Percentiles rank a stretch among this genome's conserved stretches.
phyloP scores from a whole-genome alignment of 768 basidiomycete genomes.

The Sarcodon aspratus region DNA sequence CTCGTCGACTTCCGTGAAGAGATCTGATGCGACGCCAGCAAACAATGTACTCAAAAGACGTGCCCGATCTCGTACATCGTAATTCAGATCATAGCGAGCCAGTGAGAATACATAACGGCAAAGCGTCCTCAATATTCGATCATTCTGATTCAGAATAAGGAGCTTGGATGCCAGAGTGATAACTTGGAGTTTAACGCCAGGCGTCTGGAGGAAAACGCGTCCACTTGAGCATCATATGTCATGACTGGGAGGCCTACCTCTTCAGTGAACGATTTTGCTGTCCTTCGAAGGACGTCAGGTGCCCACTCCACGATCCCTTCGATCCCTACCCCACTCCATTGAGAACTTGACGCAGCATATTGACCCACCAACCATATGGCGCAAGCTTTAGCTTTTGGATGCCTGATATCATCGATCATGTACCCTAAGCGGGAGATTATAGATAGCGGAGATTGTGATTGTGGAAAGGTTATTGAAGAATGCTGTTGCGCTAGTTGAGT shows the following conservation, averaged over 20 bases:
- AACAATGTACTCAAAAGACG: conserved; percentile 71
- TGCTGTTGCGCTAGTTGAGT: conserved; percentile 34
- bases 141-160: conserved; percentile 50
- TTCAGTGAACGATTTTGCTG: conserved; percentile 55
- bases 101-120: conserved; percentile 68
- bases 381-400: conserved; percentile 75
- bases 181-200: conserved; percentile 71
- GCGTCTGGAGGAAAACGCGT: conserved; percentile 25
- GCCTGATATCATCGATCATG: conserved; percentile 68
- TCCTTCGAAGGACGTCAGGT: conserved; percentile 80
- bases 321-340: conserved; percentile 10
- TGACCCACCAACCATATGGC: conserved; percentile 92
- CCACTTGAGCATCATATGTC: neutral
- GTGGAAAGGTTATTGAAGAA: conserved; percentile 9
- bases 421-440: conserved; percentile 76
- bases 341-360: conserved; percentile 40
- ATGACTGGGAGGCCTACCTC: conserved; percentile 39
- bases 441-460: conserved; percentile 30
- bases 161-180: conserved; percentile 84
- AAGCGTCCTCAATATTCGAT: conserved; percentile 39
- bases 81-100: conserved; percentile 80
- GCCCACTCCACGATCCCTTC: conserved; percentile 66
- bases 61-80: conserved; percentile 85
- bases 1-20: conserved; percentile 12
- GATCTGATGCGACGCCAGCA: conserved; percentile 28